Base-by-base conservation (phyloP, 2,329 filamentous ascomycete genomes). In the Ramichloridium luteum region DNA sequence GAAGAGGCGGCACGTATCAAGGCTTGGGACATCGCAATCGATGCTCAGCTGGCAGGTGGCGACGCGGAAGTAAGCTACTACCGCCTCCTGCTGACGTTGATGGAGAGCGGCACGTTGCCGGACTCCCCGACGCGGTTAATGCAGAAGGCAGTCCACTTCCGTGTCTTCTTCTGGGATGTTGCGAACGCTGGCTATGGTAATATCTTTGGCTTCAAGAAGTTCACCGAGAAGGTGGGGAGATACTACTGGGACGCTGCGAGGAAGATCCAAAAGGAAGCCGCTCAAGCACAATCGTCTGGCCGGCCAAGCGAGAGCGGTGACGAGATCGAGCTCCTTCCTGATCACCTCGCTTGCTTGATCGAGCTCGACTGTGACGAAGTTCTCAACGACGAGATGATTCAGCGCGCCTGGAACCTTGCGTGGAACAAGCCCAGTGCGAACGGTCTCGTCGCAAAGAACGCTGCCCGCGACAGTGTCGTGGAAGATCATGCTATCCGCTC, bases 1-100 rank as follows among this genome's bases (percentile, higher is more conserved):
- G 78, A 93, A 54, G 88, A 94, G 55, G 73, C 71, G 31, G 86
- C 83, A 5, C 74, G 88, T 16, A 71, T 93, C 48, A 90, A 93
- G 59, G 83, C 85, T 0, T 96, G 88, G 88, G 72, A 79, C 18
- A 93, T 93, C 48, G 86, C 86, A 10, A 70, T 94, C 33, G 88
- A 96, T 56, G 85, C 88, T 15, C 88, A 94, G 55, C 68, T 96
- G 13, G 83, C 83, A 6, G 88, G 88, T 25, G 86, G 88, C 10
- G 88, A 94, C 56, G 72, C 78, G 6, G 82, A 93, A 54, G 80
- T 94, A 45, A 93, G 80, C 64, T 85, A 80, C 56, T 85, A 82
- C 55, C 76, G 88, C 30, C 67, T 94, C 17, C 72, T 88, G 0
- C 65, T 94, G 30, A 93, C 86, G 0, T 67, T 94, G 15, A 77